phyloP scores from a whole-genome alignment of 352 stramenopile genomes.

The Globisporangium rhizosaccharum region DNA sequence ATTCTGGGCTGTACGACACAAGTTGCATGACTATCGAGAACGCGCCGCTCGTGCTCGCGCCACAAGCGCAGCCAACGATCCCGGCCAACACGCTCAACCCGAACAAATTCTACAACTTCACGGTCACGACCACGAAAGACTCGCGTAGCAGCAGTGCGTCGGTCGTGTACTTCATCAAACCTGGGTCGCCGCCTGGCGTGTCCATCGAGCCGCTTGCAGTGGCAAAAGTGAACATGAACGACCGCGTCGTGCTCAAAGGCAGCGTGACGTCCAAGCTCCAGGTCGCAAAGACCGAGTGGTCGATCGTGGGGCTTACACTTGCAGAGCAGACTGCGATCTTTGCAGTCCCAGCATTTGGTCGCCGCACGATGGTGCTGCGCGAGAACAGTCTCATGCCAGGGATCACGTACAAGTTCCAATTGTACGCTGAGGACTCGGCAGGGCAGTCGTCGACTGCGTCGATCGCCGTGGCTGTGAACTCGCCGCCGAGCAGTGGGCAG shows the following conservation, averaged over 20 bases:
- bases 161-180: slow-evolving; percentile 36
- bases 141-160: slow-evolving; percentile 27
- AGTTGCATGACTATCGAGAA: slow-evolving; percentile 18
- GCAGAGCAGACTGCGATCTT: slow-evolving; percentile 32
- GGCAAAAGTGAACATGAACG: slow-evolving; percentile 52
- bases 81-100: slow-evolving; percentile 37
- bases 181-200: slow-evolving; percentile 43
- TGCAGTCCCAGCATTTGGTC: slow-evolving; percentile 24
- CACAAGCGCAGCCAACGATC: slow-evolving; percentile 27
- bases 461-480: slow-evolving; percentile 43
- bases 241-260: slow-evolving; percentile 47
- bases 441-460: slow-evolving; percentile 33
- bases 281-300: slow-evolving; percentile 39
- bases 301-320: slow-evolving; percentile 26
- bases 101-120: slow-evolving; percentile 53
- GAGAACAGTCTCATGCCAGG: slow-evolving; percentile 39
- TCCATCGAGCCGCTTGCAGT: slow-evolving; percentile 39
- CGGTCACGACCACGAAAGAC: slow-evolving; percentile 32
- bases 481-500: slow-evolving; percentile 41
- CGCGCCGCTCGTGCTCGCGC: slow-evolving; percentile 13
- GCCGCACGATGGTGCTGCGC: slow-evolving; percentile 44
- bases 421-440: slow-evolving; percentile 38
- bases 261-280: slow-evolving; percentile 40
- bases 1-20: slow-evolving; percentile 26
- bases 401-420: slow-evolving; percentile 42